phyloP scores from a whole-genome alignment of 805 yeast species.

The Tetrapisispora taiwanensis region DNA sequence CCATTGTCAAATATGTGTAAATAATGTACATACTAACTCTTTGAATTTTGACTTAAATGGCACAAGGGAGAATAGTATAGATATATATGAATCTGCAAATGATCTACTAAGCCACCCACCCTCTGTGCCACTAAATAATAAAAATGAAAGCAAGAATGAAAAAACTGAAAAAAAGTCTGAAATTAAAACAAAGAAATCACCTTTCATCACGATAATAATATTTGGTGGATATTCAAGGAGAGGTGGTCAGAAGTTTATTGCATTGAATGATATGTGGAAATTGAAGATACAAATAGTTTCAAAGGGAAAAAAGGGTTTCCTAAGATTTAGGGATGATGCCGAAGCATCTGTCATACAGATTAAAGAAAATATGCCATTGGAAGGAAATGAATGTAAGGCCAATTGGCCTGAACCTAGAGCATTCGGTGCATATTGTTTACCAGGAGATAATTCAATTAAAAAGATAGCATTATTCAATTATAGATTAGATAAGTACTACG shows the following conservation, averaged over 20 bases:
- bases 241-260: constrained; percentile 21
- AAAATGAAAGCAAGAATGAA: not conserved
- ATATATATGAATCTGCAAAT: not conserved
- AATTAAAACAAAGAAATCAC: not conserved
- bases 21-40: not conserved
- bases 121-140: not conserved
- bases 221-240: constrained; percentile 41
- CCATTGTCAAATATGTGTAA: constrained; percentile 27
- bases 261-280: constrained; percentile 34
- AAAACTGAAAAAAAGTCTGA: not conserved
- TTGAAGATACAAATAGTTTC: constrained; percentile 31
- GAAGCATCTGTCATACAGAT: constrained; percentile 24
- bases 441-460: not conserved
- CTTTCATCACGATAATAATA: constrained; percentile 15
- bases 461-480: not conserved
- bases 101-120: not conserved
- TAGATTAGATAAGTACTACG: not conserved
- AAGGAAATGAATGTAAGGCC: constrained; percentile 1
- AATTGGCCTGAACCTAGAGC: constrained; percentile 29
- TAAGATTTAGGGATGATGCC: constrained; percentile 29
- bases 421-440: constrained; percentile 25
- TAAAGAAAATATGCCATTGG: constrained; percentile 3
- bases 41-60: not conserved
- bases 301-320: constrained; percentile 27
- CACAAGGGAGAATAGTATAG: not conserved